Base-by-base conservation (phyloP, 2,329 filamentous ascomycete genomes). In the Trichoderma polysporum region DNA sequence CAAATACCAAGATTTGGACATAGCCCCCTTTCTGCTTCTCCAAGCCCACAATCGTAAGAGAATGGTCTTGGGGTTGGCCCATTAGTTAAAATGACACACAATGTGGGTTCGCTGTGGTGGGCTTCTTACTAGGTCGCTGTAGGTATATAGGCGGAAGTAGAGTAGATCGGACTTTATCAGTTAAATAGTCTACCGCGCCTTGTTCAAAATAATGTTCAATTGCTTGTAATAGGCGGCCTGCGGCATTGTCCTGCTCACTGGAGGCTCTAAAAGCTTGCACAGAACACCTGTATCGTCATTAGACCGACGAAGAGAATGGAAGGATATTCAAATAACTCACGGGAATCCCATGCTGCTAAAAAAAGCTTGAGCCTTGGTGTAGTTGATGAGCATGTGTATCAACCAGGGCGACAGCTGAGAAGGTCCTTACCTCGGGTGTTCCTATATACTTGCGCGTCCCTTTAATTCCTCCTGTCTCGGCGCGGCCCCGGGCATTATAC, bases 381-480 rank as follows among this genome's bases (percentile, higher is more conserved):
- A 31, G 29, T 35, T 47, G 19, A 63, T 49, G 52, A 65, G 62
- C 22, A 57, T 57, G 56, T 27, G 22, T 50, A 39, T 19, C 22
- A 7, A 9, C 19, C 22, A 13, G n/a, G 25, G 8, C 1, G 37
- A 27, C 6, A 13, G 15, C 25, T 19, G 15, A 29, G 33, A n/a
- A 15, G 10, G 1, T 29, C 33, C 76, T 71, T 81, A 92, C 91
- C 83, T 98, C 94, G 9, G 92, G 89, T 1, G 94, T 97, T 17
- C 94, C 94, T 72, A 98, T 98, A 75, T 95, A 98, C 77, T 97
- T 98, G 68, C 95, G 87, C 0, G 94, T 97, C n/a, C 90, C 90
- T 70, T 83, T 87, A 70, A 98, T 91, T 1, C 93, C 93, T 2
- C 94, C 94, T 0, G 94, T 97, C 78, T 98, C 93, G 2, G 87